Base-by-base conservation (phyloP, 192 early-diverging fungal genomes). In the Paraglomus brasilianum region DNA sequence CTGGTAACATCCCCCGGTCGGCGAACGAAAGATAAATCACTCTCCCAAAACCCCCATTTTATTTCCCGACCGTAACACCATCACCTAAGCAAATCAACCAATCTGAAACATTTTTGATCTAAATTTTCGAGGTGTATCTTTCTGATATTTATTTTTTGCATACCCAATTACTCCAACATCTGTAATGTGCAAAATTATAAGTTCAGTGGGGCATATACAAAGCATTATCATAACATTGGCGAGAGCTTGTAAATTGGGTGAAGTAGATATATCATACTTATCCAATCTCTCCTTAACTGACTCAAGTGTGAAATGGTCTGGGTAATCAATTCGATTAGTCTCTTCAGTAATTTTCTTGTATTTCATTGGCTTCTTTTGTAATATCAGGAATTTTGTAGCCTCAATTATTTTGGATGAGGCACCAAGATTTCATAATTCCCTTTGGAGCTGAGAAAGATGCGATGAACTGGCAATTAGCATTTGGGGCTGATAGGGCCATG, bases 181-280 rank as follows among this genome's bases (percentile, higher is more conserved):
- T 21, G 62, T 22, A 47, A 64, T 64, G 8, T 11, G 22, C 38
- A 64, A 47, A 47, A 5, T 47, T 64, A 10, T 64, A 64, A 64
- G 4, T 22, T 64, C 45, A 64, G 62, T 47, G 36, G 45, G 41
- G 19, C 22, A 22, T 5, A 64, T 64, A 47, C 61, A 46, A 22
- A 64, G 61, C 61, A 64, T 64, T 64, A 64, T 64, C 61, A 19
- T 64, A 21, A 64, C 19, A 64, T 67, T 52, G 42, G 51, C 51
- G 8, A 67, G 40, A 67, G 52, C 41, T 9, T 67, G 40, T 46
- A 46, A 47, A 14, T 46, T 14, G 30, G 17, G 38, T 4, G 38
- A 0, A 40, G 14, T 60, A 10, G 38, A 64, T 47, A 47, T 1
- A 64, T 46, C 43, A 47, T 64, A 64, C 4, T 4, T 47, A 47